A percentile compares a stretch with the other conserved stretches of the same genome.
Conservation (phyloP, 2,329 filamentous ascomycete species). For the Diaporthe capsici region DNA sequence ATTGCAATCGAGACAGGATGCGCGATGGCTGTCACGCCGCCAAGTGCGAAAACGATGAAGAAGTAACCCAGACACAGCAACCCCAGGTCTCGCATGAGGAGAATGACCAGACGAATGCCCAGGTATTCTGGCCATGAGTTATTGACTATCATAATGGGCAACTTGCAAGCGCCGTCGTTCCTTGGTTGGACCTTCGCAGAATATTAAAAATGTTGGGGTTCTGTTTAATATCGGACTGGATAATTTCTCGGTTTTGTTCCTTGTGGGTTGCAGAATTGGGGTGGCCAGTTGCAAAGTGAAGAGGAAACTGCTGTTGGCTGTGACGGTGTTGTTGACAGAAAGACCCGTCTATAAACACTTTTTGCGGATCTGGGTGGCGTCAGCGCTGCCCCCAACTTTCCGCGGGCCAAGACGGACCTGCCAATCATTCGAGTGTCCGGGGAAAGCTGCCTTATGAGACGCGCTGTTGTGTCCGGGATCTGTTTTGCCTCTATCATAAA, state of each 20-base stretch:
- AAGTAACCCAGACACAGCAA: conserved; percentile 1
- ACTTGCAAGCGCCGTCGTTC: too few relatives aligned
- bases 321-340: too few relatives aligned
- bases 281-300: too few relatives aligned
- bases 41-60: background rate
- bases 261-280: too few relatives aligned
- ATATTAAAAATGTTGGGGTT: too few relatives aligned
- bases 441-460: background rate
- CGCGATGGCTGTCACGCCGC: background rate
- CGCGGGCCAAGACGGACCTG: background rate
- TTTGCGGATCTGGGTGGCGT: background rate
- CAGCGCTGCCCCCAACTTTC: background rate
- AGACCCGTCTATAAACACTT: background rate
- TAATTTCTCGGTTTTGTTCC: too few relatives aligned
- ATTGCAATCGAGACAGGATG: conserved; percentile 2
- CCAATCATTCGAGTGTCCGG: background rate
- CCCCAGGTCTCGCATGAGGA: conserved; percentile 1
- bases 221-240: too few relatives aligned
- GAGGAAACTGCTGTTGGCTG: too few relatives aligned
- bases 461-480: background rate
- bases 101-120: background rate
- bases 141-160: conserved; percentile 2
- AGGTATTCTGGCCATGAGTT: conserved; percentile 1
- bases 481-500: background rate
- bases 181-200: too few relatives aligned